phyloP scores from a whole-genome alignment of 2,329 filamentous ascomycete species.

The Phyllosticta citribraziliensis region DNA sequence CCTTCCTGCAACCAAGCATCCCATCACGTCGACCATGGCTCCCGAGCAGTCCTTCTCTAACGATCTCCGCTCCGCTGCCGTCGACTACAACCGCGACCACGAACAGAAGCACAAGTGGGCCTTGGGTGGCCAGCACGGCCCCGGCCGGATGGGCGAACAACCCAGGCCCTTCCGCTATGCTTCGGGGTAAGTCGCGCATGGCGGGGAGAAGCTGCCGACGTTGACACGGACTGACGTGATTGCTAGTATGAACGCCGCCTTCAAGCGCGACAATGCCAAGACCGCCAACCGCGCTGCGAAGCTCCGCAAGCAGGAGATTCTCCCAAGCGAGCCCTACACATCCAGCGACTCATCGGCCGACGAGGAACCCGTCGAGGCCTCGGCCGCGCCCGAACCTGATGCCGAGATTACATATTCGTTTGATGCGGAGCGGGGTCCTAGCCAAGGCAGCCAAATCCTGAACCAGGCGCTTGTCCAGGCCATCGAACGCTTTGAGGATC shows the following conservation, averaged over 20 bases:
- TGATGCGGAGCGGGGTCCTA: conserved; percentile 41
- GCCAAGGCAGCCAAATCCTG: conserved; percentile 47
- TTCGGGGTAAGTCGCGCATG: background rate
- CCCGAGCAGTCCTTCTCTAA: conserved; percentile 37
- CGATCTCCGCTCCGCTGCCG: conserved; percentile 46
- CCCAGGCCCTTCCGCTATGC: conserved; percentile 27
- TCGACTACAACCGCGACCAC: conserved; percentile 43
- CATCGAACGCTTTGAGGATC: conserved; percentile 49
- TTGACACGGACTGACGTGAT: background rate
- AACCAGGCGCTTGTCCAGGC: conserved; percentile 47
- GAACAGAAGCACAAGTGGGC: conserved; percentile 43
- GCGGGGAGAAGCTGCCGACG: too few relatives aligned
- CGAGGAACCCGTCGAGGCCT: conserved; percentile 35
- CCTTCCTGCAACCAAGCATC: conserved; percentile 9
- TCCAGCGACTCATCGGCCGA: conserved; percentile 35
- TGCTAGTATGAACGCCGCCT: background rate
- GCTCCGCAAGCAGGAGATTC: conserved; percentile 29
- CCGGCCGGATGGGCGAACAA: conserved; percentile 26
- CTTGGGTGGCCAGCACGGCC: conserved; percentile 32
- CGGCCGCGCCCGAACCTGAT: conserved; percentile 35
- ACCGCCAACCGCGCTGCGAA: conserved; percentile 11
- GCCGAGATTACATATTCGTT: conserved; percentile 45
- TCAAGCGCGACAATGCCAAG: conserved; percentile 8
- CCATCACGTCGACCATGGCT: conserved; percentile 29
- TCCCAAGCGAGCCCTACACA: conserved; percentile 16